These are phyloP conservation scores for Aspergillus intermedius DNA, from an alignment of 2,329 filamentous ascomycete genomes.

Conservation along the genomic window DNA sequence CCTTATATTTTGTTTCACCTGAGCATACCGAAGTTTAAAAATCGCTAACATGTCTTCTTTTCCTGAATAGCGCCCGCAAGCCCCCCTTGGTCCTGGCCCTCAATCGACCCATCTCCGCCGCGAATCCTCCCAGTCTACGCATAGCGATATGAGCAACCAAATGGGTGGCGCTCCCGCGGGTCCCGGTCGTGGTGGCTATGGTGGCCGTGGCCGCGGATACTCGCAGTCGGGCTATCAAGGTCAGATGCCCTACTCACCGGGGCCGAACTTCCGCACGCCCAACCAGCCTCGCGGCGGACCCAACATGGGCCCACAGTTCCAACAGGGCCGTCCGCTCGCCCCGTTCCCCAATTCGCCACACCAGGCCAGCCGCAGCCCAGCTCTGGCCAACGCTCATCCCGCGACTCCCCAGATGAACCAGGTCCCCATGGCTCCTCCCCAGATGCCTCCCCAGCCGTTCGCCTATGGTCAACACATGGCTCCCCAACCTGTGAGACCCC, in stretches of 20 bases:
- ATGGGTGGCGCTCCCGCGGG: conserved; percentile 43
- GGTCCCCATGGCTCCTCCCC: conserved; percentile 60
- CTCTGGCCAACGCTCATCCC: conserved; percentile 59
- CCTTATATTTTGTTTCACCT: too few relatives aligned
- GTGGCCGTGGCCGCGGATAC: conserved; percentile 53
- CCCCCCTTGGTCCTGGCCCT: conserved; percentile 53
- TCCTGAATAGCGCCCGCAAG: conserved; percentile 45
- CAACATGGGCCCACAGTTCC: conserved; percentile 49
- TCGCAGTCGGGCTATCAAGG: conserved; percentile 47
- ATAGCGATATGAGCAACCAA: conserved; percentile 64
- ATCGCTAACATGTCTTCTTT: conserved; percentile 55
- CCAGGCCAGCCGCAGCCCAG: conserved; percentile 58
- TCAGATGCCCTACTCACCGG: conserved; percentile 50
- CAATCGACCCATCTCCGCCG: conserved; percentile 75
- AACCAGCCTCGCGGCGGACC: conserved; percentile 46
- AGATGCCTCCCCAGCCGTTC: conserved; percentile 56
- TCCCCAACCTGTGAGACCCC: conserved; percentile 55
- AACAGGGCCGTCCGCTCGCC: conserved; percentile 37
- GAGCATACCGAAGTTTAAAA: too few relatives aligned
- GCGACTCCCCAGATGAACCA: conserved; percentile 62
- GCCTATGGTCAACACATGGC: conserved; percentile 53
- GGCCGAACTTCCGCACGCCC: conserved; percentile 46
- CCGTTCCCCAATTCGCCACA: conserved; percentile 61
- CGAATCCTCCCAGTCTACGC: conserved; percentile 76
- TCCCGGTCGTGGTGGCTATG: conserved; percentile 50